These are phyloP conservation scores for Huntiella moniliformis DNA, from an alignment of 2,329 filamentous ascomycete species.

Conservation along the genomic window DNA sequence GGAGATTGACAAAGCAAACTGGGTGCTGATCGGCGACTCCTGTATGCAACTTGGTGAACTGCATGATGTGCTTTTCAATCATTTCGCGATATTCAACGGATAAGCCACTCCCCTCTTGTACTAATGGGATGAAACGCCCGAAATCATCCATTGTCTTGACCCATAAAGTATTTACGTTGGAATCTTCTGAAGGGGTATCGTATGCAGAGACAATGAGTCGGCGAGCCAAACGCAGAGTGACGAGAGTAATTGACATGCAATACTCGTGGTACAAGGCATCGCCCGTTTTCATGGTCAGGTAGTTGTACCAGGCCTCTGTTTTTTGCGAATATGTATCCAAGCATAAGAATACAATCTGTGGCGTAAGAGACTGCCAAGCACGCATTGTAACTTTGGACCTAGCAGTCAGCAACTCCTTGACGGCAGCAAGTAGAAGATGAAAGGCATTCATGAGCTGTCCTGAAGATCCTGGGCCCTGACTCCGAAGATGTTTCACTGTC, in stretches of 20 bases:
- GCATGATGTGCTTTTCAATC: constrained; percentile 71
- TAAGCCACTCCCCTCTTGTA: constrained; percentile 46
- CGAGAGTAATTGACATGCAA: constrained; percentile 57
- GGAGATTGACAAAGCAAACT: constrained; percentile 64
- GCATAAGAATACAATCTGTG: constrained; percentile 68
- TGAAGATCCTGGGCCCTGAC: constrained; percentile 18
- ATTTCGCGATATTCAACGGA: constrained; percentile 39
- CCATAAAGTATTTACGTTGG: constrained; percentile 66
- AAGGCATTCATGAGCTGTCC: constrained; percentile 49
- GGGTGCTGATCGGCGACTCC: constrained; percentile 67
- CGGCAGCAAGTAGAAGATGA: constrained; percentile 61
- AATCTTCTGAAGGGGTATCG: constrained; percentile 63
- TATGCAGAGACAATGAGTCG: constrained; percentile 66
- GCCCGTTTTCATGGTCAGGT: constrained; percentile 36
- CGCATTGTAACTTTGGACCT: constrained; percentile 56
- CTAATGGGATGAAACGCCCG: constrained; percentile 19
- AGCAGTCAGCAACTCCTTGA: constrained; percentile 78
- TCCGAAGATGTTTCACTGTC: constrained; percentile 38
- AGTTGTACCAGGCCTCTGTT: constrained; percentile 48
- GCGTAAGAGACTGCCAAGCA: constrained; percentile 57
- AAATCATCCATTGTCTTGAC: constrained; percentile 57
- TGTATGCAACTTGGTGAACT: constrained; percentile 80
- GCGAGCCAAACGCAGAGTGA: constrained; percentile 61
- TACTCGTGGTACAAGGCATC: constrained; percentile 40
- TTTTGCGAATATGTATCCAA: constrained; percentile 61